These are phyloP conservation scores for Coffea humblotiana DNA, from an alignment of 305 asterid species.

Conservation along the genomic window DNA sequence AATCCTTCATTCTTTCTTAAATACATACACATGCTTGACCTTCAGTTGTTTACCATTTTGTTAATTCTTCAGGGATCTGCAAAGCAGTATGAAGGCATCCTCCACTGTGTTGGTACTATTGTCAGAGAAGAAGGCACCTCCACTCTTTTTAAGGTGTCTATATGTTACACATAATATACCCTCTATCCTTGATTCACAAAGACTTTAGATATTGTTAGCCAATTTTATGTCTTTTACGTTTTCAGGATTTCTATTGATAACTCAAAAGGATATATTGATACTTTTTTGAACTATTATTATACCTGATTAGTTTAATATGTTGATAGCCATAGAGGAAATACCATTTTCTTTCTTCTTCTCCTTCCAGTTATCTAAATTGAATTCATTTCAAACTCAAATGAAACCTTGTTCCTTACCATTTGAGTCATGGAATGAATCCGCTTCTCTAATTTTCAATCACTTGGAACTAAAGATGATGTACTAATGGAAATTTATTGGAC, in stretches of 20 bases:
- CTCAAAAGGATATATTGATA: background rate
- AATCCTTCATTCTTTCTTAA: slow-evolving; percentile 7
- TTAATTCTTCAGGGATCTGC: slow-evolving; percentile 49
- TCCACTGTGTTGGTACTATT: slow-evolving; percentile 50
- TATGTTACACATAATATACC: slow-evolving; percentile 8
- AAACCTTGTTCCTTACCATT: background rate
- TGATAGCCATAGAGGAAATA: background rate
- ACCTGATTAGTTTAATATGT: background rate
- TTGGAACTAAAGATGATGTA: too few species aligned
- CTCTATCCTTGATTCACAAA: background rate
- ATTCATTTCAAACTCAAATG: background rate
- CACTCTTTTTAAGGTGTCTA: slow-evolving; percentile 50
- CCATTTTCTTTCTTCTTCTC: background rate
- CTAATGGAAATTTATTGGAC: background rate
- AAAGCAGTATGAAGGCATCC: slow-evolving; percentile 53
- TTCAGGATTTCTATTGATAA: background rate
- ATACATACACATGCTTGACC: background rate
- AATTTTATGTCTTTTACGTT: background rate
- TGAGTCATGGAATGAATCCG: background rate
- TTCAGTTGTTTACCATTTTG: background rate
- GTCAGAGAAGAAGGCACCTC: slow-evolving; percentile 61
- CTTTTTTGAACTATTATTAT: background rate
- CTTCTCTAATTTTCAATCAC: background rate
- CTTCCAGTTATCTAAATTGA: background rate
- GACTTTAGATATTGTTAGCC: background rate